Base-by-base conservation (phyloP, 768 basidiomycete species). In the Boletus coccyginus region DNA sequence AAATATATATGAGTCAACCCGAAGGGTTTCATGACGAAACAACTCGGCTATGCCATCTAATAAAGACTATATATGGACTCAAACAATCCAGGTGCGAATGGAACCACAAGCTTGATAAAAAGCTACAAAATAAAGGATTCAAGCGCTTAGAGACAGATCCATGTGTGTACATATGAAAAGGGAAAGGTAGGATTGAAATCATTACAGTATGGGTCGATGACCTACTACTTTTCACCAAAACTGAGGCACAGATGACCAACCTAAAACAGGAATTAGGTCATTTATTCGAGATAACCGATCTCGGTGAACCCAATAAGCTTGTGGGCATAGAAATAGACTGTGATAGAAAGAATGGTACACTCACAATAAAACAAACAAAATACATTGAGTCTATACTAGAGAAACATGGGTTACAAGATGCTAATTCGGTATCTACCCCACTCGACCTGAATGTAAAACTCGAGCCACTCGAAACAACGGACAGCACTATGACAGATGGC, bases 1-100 rank as follows among this genome's bases (percentile, higher is more conserved):
- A 73, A n/a, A 62, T 74, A 0, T 74, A 72, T 45, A 74, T 74
- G 71, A 42, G 52, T 0, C 72, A 71, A 29, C 72, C 65, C 0
- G 54, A 69, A 11, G 68, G 70, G 0, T 67, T 52, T 31, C 5
- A 60, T 1, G 64, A 72, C 21, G 53, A 58, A 0, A 64, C 61
- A 0, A 1, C 27, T 0, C 16, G 47, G 1, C 57, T 71, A 48
- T 70, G 67, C 11, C 24, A 11, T 7, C 52, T 74, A 3, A 51
- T 50, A 42, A 65, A 52, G 17, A 54, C 63, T 0, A 8, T 74
- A 0, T 74, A 74, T 48, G 68, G 72, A 3, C 50, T 75, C 0
- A 72, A 73, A 48, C 73, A 75, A 24, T 57, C 65, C 0, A 65
- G 67, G 0, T 41, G 51, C 2, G 56, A 69, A 48, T 77, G 71